These are phyloP conservation scores for Marvania coccoides DNA, from an alignment of 139 green algal genomes.

Conservation along the genomic window DNA sequence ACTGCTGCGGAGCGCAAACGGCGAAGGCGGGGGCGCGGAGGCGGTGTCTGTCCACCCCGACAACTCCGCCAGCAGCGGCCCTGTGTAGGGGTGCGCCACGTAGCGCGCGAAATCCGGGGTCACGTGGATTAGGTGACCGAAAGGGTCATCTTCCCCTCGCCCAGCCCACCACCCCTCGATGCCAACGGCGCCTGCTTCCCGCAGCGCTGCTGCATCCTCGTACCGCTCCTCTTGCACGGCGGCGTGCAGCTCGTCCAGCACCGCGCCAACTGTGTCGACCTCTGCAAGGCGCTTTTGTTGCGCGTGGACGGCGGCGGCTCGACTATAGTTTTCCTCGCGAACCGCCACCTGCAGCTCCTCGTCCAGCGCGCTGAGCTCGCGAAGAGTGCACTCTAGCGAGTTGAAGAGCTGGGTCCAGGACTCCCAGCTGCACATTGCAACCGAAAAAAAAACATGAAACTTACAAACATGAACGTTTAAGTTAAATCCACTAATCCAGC, in stretches of 20 bases:
- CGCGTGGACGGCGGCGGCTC: conserved; percentile 12
- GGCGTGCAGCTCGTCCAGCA: conserved; percentile 26
- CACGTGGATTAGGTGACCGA: conserved; percentile 68
- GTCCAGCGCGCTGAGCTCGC: conserved; percentile 7
- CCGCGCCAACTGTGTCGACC: conserved; percentile 16
- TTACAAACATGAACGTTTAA: too few species aligned
- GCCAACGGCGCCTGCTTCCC: conserved; percentile 44
- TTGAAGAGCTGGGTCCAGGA: conserved; percentile 2
- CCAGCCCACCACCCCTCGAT: conserved; percentile 74
- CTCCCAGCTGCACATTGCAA: neutral
- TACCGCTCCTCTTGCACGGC: conserved; percentile 64
- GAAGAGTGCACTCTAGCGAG: neutral
- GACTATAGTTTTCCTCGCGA: conserved; percentile 15
- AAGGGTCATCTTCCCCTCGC: conserved; percentile 46
- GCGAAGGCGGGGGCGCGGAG: too few species aligned
- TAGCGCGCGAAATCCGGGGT: conserved; percentile 37
- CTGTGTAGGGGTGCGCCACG: conserved; percentile 43
- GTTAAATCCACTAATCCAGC: too few species aligned
- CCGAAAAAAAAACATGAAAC: too few species aligned
- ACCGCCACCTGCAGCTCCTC: conserved; percentile 17
- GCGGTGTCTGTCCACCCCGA: neutral
- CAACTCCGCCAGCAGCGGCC: conserved; percentile 43
- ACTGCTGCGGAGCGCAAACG: too few species aligned
- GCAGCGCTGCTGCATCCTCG: conserved; percentile 44
- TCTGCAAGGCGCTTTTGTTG: conserved; percentile 12